A percentile compares a stretch with the other conserved stretches of the same genome.
These are phyloP conservation scores for Herpetomonas samuelpessoai DNA, from an alignment of 208 protist genomes.

Conservation along the genomic window DNA sequence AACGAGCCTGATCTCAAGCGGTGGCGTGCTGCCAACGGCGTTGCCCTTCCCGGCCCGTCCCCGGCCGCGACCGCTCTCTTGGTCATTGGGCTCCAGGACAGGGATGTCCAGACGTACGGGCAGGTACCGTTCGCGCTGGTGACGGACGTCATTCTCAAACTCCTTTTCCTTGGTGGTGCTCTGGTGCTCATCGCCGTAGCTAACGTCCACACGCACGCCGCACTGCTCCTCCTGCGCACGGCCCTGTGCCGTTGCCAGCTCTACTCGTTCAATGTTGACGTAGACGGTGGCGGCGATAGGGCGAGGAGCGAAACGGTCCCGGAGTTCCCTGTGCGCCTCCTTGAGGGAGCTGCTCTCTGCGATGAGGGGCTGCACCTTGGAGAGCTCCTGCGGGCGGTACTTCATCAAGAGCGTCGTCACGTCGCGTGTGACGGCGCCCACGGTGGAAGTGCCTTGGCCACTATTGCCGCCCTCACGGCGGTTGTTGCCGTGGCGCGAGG, in stretches of 20 bases:
- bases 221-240: slow-evolving; percentile 33
- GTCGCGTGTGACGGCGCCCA: slow-evolving; percentile 56
- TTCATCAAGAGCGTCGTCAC: slow-evolving; percentile 71
- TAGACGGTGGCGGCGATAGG: slow-evolving; percentile 62
- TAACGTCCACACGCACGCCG: slow-evolving; percentile 38
- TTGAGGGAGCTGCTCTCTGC: slow-evolving; percentile 48
- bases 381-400: slow-evolving; percentile 47
- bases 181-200: slow-evolving; percentile 40
- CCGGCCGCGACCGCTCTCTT: slow-evolving; percentile 4
- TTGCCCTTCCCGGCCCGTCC: not conserved
- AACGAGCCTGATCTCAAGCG: slow-evolving; percentile 35
- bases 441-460: not conserved
- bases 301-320: slow-evolving; percentile 35
- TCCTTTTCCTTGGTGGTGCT: slow-evolving; percentile 29
- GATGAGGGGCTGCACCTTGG: slow-evolving; percentile 70
- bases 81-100: not conserved
- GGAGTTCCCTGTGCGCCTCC: slow-evolving; percentile 64
- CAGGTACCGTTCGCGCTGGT: slow-evolving; percentile 22
- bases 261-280: slow-evolving; percentile 58
- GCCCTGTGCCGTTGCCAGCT: slow-evolving; percentile 34
- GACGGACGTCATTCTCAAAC: slow-evolving; percentile 22
- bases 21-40: not conserved
- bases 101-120: slow-evolving; percentile 41
- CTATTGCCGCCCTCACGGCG: not conserved
- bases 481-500: not conserved